Base-by-base conservation (phyloP, 768 basidiomycete genomes). In the Termitomyces sp. region DNA sequence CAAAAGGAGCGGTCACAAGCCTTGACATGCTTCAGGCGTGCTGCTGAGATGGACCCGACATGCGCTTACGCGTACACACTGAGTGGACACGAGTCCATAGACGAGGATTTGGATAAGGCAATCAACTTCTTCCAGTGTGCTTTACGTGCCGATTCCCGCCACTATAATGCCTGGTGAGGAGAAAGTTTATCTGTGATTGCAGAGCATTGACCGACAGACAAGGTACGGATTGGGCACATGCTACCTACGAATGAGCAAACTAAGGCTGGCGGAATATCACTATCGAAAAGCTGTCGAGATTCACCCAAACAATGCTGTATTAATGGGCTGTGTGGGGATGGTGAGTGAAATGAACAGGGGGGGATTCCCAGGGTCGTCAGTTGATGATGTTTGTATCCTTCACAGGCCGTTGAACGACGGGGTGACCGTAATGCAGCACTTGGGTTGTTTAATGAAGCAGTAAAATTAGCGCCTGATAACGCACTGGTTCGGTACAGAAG, bases 161-260 rank as follows among this genome's bases (percentile, higher is more conserved):
- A 97, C 75, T 99, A 98, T 75, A 96, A 97, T 75, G 97, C 97
- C 55, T 98, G 97, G 97, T 97, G 72, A 72, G 91, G 68, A 62
- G 16, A 37, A 27, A 34, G 54, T 68, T 63, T 61, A 65, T 62
- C 56, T 67, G 54, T 65, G 31, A 22, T 62, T 33, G 57, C 11
- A n/a, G 2, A 4, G 47, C 58, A 55, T 42, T 52, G 47, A 56
- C 33, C 24, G 37, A 60, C 62, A 58, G 44, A 20, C 22, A 74
- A 98, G 96, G 96, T 99, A 98, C 73, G 97, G 97, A n/a, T 79
- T 99, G 65, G 97, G 97, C 61, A 92, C 92, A 37, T 98, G 95
- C 69, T 98, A 98, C 78, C 80, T 96, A 71, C 84, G 93, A 67
- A 93, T 89, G 83, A 95, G 91, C 73, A 98, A 96, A 77, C 77